Base-by-base conservation (phyloP, 129 eudicot species). In the Ambrosia artemisiifolia region DNA sequence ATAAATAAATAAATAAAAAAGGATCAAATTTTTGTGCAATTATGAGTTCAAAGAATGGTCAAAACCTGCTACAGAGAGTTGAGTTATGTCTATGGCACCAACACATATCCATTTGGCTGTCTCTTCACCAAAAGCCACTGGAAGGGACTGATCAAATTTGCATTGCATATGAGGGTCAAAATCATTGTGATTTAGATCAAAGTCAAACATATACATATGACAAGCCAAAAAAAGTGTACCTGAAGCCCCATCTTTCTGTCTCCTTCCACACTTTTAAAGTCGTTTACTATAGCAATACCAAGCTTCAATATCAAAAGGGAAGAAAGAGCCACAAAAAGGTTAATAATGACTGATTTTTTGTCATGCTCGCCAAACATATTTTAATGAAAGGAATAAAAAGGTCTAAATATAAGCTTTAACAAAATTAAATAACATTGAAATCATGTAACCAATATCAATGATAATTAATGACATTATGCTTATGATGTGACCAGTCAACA, bases 51-150 rank as follows among this genome's bases (percentile, higher is more conserved):
- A 16, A 80, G 11, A 67, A 73, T 42, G 36, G 44, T 28, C 80
- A 68, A 60, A 83, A 90, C 97, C 96, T 65, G 97, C 97, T 35
- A 94, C 85, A 24, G 97, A 94, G 78, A 94, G 70, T 76, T 88
- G 96, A 84, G 97, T 90, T 67, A 94, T 77, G 85, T 94, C 97
- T 16, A 94, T 94, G 56, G 99, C 93, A 47, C 96, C 99, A 79
- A 94, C 97, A 59, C 99, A 90, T 73, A 90, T 94, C 99, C 99
- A 94, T 73, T 90, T 94, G 53, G 97, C 96, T 72, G 94, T 71
- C 82, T 94, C 99, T 54, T 84, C 50, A 57, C 99, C 99, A 88
- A 94, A 94, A 80, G 96, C 99, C 69, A 94, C 99, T 0, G 96
- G 99, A 76, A 94, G 87, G 34, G 99, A 94, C 97, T 94, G 88